Evolutionary conservation across 2,329 filamentous ascomycete species (phyloP).

Genomic region (Furcasterigmium sp.): DNA sequence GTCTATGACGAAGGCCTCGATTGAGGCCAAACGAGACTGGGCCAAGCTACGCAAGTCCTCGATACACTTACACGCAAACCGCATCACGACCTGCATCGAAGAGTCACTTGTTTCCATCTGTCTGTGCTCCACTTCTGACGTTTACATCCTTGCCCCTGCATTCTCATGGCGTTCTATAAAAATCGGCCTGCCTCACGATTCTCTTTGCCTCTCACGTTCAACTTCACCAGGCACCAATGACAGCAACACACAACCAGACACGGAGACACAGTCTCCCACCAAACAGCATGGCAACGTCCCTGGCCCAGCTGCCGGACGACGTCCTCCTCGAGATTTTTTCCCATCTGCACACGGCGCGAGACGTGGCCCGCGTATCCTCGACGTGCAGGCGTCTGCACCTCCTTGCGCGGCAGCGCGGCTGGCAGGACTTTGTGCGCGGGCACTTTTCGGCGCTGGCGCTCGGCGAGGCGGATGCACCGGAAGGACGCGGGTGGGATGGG

Average conservation of each 20-base stretch:
- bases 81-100: too few species aligned
- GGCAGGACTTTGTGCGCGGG: slow-evolving; percentile 42
- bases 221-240: background rate
- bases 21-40: background rate
- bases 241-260: background rate
- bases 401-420: slow-evolving; percentile 34
- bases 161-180: too few species aligned
- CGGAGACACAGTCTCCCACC: background rate
- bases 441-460: slow-evolving; percentile 33
- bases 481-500: slow-evolving; percentile 23
- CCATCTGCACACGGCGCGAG: slow-evolving; percentile 41
- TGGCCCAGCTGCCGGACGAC: slow-evolving; percentile 43
- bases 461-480: slow-evolving; percentile 1
- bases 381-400: slow-evolving; percentile 32
- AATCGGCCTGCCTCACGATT: background rate
- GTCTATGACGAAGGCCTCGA: too few species aligned
- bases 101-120: too few species aligned
- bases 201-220: background rate
- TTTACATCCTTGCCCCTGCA: too few species aligned
- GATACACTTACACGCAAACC: too few species aligned
- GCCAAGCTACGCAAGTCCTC: too few species aligned
- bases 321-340: slow-evolving; percentile 43
- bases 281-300: background rate
- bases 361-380: slow-evolving; percentile 35
- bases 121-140: too few species aligned